Conservation (phyloP, 176 grass and related monocot genomes). For the Carex scoparia region DNA sequence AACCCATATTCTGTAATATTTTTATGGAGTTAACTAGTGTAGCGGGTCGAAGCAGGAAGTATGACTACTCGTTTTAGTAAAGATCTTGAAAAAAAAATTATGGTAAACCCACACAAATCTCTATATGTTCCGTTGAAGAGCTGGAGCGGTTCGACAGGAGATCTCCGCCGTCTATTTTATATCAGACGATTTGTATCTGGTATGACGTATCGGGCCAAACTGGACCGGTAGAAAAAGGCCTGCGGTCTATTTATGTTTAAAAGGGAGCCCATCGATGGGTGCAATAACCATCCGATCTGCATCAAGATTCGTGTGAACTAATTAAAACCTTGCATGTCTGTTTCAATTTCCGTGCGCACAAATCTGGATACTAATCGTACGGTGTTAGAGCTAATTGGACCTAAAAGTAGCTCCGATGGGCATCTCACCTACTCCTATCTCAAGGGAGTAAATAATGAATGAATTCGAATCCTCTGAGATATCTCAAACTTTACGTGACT, state of each 20-base stretch:
- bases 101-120: neutral
- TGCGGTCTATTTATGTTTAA: neutral
- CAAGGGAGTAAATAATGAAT: no score
- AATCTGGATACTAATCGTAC: no score
- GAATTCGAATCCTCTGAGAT: no score
- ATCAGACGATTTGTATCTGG: neutral
- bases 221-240: neutral
- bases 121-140: neutral
- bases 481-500: no score
- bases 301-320: no score
- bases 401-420: no score
- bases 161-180: neutral
- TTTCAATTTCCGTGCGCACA: no score
- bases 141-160: neutral
- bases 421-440: no score
- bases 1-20: constrained; percentile 24
- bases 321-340: no score
- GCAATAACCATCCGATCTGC: no score
- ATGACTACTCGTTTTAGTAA: neutral
- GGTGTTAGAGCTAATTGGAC: no score
- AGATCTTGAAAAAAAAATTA: neutral
- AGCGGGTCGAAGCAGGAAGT: neutral
- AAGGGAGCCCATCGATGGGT: no score
- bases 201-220: neutral
- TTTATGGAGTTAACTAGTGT: neutral